Conservation (phyloP, 2,329 filamentous ascomycete species). For the Penicillium sp. region DNA sequence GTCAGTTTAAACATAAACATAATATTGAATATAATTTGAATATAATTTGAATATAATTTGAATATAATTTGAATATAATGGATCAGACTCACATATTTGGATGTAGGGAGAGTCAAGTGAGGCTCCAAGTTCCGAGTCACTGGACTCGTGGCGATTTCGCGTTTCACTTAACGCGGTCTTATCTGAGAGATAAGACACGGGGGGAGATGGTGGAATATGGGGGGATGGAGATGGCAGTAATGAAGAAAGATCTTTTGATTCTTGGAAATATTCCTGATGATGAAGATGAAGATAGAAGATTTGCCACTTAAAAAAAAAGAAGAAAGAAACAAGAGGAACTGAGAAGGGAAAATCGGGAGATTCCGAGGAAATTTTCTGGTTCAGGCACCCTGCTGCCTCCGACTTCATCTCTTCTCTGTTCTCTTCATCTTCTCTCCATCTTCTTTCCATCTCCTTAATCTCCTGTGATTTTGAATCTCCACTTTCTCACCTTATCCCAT, state of each 20-base stretch:
- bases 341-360: background rate
- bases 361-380: slow-evolving; percentile 24
- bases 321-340: slow-evolving; percentile 3
- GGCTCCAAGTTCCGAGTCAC: slow-evolving; percentile 24
- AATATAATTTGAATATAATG: background rate
- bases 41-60: background rate
- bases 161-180: slow-evolving; percentile 45
- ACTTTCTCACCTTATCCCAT: background rate
- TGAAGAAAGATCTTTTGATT: background rate
- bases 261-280: background rate
- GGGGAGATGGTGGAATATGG: slow-evolving; percentile 3
- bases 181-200: slow-evolving; percentile 13
- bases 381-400: slow-evolving; percentile 20
- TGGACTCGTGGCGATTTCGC: slow-evolving; percentile 41
- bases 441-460: background rate
- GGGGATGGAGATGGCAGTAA: background rate
- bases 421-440: background rate
- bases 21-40: too few species aligned
- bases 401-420: slow-evolving; percentile 8
- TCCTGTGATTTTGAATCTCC: background rate
- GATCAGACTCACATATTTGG: background rate
- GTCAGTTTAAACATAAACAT: background rate
- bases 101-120: background rate
- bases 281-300: background rate
- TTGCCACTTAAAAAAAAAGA: background rate